Percentiles rank a stretch among this genome's conserved stretches.
Conservation (phyloP, 306 rosid species). For the Vicia sativa region DNA sequence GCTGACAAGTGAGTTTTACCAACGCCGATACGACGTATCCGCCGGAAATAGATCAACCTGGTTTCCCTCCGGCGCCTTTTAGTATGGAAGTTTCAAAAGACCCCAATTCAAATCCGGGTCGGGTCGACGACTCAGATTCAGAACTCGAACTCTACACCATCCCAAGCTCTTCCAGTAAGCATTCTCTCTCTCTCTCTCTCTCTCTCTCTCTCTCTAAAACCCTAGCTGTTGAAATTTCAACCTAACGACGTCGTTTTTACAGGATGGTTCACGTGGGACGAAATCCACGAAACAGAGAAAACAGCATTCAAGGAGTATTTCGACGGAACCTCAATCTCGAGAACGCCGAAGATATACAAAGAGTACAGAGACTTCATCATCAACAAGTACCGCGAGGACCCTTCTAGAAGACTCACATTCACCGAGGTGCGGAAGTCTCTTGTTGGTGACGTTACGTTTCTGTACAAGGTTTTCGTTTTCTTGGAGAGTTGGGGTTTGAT, state of each 20-base stretch:
- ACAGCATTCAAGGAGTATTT: slow-evolving; percentile 68
- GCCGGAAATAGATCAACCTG: neutral
- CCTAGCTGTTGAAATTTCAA: slow-evolving; percentile 16
- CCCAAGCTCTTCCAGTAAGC: slow-evolving; percentile 86
- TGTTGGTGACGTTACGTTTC: slow-evolving; percentile 81
- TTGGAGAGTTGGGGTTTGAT: slow-evolving; percentile 80
- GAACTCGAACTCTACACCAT: slow-evolving; percentile 95
- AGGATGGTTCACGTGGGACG: slow-evolving; percentile 98
- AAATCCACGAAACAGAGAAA: slow-evolving; percentile 80
- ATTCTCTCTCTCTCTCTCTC: too few species aligned
- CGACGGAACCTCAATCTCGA: slow-evolving; percentile 67
- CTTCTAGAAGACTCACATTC: slow-evolving; percentile 79
- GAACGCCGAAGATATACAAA: slow-evolving; percentile 74
- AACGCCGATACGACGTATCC: neutral
- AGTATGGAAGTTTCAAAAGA: slow-evolving; percentile 57
- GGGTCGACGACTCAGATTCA: slow-evolving; percentile 75
- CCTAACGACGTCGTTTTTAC: slow-evolving; percentile 33
- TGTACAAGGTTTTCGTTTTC: slow-evolving; percentile 72
- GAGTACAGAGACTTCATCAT: slow-evolving; percentile 88
- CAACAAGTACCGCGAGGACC: slow-evolving; percentile 86
- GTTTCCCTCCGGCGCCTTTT: slow-evolving; percentile 8
- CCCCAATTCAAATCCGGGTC: slow-evolving; percentile 52
- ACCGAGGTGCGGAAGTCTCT: slow-evolving; percentile 82
- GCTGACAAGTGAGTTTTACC: too few species aligned
- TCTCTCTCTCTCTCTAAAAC: slow-evolving; percentile 19